These are phyloP conservation scores for Hydrangea macrophylla DNA, from an alignment of 148 eudicot genomes.

Conservation along the genomic window DNA sequence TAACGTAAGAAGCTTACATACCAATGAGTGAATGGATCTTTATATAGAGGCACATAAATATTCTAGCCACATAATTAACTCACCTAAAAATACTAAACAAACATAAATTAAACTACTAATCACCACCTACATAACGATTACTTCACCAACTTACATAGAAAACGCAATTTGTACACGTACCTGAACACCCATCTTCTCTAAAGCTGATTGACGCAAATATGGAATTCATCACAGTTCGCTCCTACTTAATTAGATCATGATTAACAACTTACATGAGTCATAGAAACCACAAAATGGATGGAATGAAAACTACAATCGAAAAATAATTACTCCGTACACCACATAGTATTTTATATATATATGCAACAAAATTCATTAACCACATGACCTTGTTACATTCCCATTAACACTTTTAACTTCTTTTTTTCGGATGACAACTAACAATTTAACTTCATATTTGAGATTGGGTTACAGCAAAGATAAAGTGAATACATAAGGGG, in stretches of 20 bases:
- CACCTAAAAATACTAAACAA: too few species aligned
- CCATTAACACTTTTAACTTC: too few species aligned
- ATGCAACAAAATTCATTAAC: neutral
- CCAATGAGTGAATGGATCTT: too few species aligned
- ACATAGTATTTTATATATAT: neutral
- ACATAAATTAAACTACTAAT: too few species aligned
- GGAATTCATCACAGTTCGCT: constrained; percentile 94
- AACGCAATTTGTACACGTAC: constrained; percentile 86
- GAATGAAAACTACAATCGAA: neutral
- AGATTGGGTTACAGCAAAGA: neutral
- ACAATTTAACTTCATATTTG: neutral
- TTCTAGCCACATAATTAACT: too few species aligned
- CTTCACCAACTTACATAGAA: constrained; percentile 73
- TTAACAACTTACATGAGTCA: neutral
- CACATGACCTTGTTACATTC: neutral
- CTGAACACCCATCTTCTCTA: constrained; percentile 83
- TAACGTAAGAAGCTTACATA: too few species aligned
- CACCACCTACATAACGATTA: too few species aligned
- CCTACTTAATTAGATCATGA: constrained; percentile 7
- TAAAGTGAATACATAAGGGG: neutral
- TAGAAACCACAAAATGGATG: constrained; percentile 4
- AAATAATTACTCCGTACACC: neutral
- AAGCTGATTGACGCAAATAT: constrained; percentile 85
- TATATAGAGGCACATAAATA: too few species aligned
- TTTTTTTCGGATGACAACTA: too few species aligned